Conservation (phyloP, 345 rosid species). For the Brassica incana region DNA sequence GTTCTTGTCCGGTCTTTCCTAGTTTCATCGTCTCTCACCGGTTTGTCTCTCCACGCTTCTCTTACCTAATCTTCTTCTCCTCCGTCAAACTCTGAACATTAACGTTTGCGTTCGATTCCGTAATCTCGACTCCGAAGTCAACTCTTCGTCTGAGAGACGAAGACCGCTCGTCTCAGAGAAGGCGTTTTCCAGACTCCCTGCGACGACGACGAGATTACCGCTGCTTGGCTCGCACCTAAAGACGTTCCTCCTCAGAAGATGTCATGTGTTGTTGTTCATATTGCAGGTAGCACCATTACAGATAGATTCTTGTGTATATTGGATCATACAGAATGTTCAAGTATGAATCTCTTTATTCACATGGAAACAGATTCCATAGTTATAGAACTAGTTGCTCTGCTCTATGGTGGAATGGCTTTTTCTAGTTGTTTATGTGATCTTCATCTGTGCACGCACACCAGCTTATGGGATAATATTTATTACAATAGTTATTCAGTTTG, state of each 20-base stretch:
- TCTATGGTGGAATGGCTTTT: too few species aligned
- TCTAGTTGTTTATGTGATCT: too few species aligned
- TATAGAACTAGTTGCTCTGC: background rate
- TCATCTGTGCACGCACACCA: too few species aligned
- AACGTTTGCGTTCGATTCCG: slow-evolving; percentile 9
- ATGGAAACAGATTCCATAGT: background rate
- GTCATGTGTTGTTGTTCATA: slow-evolving; percentile 92
- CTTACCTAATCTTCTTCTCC: background rate
- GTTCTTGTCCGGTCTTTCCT: background rate
- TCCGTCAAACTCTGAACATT: slow-evolving; percentile 6
- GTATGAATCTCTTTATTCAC: background rate
- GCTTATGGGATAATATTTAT: too few species aligned
- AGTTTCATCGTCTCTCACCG: background rate
- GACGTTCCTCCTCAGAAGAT: slow-evolving; percentile 67
- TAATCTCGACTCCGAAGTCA: slow-evolving; percentile 19
- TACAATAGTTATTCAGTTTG: too few species aligned
- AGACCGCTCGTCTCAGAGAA: slow-evolving; percentile 69
- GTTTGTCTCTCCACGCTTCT: background rate
- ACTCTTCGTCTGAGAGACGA: slow-evolving; percentile 64
- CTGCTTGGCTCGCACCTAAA: slow-evolving; percentile 84
- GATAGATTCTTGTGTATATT: background rate
- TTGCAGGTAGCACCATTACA: slow-evolving; percentile 55
- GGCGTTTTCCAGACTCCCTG: slow-evolving; percentile 84
- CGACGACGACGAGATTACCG: slow-evolving; percentile 57
- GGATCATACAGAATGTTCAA: background rate